A percentile compares a stretch with the other conserved stretches of the same genome.
phyloP scores from a whole-genome alignment of 1,284 basidiomycete genomes.

The Trichosporon asahii region DNA sequence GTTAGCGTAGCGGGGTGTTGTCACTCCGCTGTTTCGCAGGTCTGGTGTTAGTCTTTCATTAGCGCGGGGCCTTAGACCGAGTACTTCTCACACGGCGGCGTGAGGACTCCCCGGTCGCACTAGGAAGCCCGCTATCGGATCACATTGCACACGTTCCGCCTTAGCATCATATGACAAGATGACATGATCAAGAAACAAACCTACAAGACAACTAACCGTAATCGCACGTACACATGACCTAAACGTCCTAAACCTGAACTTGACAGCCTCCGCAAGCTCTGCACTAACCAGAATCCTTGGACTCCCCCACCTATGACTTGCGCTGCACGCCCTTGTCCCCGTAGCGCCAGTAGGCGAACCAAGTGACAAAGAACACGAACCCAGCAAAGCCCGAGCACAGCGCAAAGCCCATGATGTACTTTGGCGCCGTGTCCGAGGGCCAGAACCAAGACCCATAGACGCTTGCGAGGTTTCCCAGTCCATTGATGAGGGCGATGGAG shows the following conservation, averaged over 20 bases:
- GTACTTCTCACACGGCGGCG: not conserved
- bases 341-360: constrained; percentile 34
- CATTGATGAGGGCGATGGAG: constrained; percentile 48
- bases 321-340: constrained; percentile 38
- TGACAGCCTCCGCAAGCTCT: no score
- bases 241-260: no score
- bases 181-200: not conserved
- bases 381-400: constrained; percentile 44
- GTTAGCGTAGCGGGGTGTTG: no score
- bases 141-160: no score
- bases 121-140: no score
- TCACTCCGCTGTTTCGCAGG: not conserved
- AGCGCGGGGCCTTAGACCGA: not conserved
- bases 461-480: constrained; percentile 43
- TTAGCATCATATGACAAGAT: not conserved
- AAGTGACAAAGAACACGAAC: constrained; percentile 27
- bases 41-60: not conserved
- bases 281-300: not conserved
- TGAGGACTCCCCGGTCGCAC: no score
- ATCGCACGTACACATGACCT: not conserved
- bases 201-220: not conserved
- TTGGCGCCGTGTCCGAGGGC: constrained; percentile 38
- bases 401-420: constrained; percentile 45
- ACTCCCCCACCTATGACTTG: constrained; percentile 13
- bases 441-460: constrained; percentile 52